phyloP scores from a whole-genome alignment of 176 grass and related monocot species.

The Carex kokanica region DNA sequence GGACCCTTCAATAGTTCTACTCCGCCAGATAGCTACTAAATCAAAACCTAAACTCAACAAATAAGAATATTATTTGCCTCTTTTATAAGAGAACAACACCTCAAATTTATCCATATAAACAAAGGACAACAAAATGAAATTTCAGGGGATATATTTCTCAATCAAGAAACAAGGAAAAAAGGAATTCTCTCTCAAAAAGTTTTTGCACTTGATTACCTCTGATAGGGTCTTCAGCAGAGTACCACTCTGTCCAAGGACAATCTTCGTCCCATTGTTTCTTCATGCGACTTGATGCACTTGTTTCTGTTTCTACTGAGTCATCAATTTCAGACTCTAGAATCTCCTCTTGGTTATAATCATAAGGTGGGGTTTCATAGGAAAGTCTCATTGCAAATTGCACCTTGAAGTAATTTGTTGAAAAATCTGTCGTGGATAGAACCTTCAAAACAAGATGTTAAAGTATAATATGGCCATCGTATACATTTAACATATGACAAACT shows the following conservation, averaged over 20 bases:
- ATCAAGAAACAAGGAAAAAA: neutral
- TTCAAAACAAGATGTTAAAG: conserved; percentile 44
- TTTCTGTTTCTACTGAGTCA: conserved; percentile 43
- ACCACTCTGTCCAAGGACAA: conserved; percentile 98
- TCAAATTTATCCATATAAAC: neutral
- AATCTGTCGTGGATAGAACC: conserved; percentile 71
- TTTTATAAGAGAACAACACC: neutral
- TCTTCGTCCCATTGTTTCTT: conserved; percentile 91
- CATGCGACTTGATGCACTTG: conserved; percentile 43
- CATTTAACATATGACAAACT: neutral
- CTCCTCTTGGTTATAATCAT: conserved; percentile 71
- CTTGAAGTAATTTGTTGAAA: conserved; percentile 64
- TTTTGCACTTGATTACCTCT: conserved; percentile 46
- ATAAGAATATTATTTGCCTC: neutral
- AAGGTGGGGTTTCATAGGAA: conserved; percentile 75
- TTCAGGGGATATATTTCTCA: neutral
- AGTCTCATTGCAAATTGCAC: conserved; percentile 92
- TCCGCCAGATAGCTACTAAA: conserved; percentile 66
- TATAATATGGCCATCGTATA: conserved; percentile 19
- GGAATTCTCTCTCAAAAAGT: neutral
- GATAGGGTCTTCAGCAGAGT: conserved; percentile 96
- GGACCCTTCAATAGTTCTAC: conserved; percentile 77
- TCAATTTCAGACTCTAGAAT: conserved; percentile 46
- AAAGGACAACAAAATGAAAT: neutral
- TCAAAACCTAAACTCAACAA: conserved; percentile 67